Evolutionary conservation across 345 rosid genomes (phyloP).

Genomic region (Microcos paniculata): DNA sequence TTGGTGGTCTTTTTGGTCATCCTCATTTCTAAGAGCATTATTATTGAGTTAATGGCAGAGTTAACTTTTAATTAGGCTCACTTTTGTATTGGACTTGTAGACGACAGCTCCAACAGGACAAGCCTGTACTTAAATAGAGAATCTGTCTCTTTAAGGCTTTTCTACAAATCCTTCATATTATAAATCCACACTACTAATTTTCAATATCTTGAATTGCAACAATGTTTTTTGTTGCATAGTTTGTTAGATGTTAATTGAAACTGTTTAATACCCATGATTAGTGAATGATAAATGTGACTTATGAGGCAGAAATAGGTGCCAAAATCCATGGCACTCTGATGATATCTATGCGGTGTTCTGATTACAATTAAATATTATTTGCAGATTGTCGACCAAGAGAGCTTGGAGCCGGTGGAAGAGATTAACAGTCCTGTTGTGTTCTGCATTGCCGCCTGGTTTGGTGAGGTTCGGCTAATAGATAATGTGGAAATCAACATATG

Average conservation of each 20-base stretch:
- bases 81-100: not conserved
- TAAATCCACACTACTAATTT: not conserved
- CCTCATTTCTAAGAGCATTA: not conserved
- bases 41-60: not conserved
- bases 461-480: constrained; percentile 79
- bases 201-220: not conserved
- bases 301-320: not conserved
- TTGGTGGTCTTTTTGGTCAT: not conserved
- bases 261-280: too few relatives aligned
- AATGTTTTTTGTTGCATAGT: too few relatives aligned
- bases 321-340: not conserved
- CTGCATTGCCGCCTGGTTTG: constrained; percentile 82
- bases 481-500: constrained; percentile 60
- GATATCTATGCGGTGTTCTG: not conserved
- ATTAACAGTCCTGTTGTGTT: constrained; percentile 58
- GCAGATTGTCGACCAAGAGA: constrained; percentile 74
- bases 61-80: not conserved
- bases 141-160: not conserved
- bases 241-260: too few relatives aligned
- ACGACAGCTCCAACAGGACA: not conserved
- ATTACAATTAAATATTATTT: not conserved
- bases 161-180: not conserved
- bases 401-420: constrained; percentile 55
- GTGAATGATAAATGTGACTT: too few relatives aligned
- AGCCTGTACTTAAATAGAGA: not conserved